These are phyloP conservation scores for Kuraishia piskuri DNA, from an alignment of 805 yeast species.

Conservation along the genomic window DNA sequence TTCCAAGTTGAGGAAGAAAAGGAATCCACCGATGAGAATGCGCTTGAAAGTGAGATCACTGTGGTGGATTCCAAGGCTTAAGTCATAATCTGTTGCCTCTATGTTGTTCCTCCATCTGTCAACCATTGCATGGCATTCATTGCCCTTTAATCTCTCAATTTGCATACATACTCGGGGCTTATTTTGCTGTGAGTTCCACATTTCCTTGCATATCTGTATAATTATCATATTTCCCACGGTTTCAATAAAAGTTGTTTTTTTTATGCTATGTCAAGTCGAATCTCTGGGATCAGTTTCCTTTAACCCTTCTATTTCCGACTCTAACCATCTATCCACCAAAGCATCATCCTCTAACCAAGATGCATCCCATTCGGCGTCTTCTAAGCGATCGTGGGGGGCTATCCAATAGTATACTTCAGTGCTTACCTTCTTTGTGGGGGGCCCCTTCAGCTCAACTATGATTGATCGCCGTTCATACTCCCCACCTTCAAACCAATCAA, in stretches of 20 bases:
- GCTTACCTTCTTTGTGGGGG: neutral
- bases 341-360: constrained; percentile 1
- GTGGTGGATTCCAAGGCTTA: neutral
- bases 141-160: neutral
- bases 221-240: neutral
- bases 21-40: neutral
- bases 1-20: neutral
- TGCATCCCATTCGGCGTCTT: constrained; percentile 1
- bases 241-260: neutral
- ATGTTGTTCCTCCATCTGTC: neutral
- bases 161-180: neutral
- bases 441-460: neutral
- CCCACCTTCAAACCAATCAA: constrained; percentile 14
- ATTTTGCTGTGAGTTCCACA: neutral
- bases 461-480: neutral
- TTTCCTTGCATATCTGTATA: neutral
- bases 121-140: neutral
- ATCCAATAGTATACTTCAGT: constrained; percentile 1
- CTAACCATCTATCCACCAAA: neutral
- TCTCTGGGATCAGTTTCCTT: neutral
- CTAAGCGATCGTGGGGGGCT: neutral
- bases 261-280: neutral
- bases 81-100: neutral
- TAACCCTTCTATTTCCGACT: neutral
- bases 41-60: neutral